Evolutionary conservation across 768 basidiomycete species (phyloP).

Genomic region (Lentinula detonsa): DNA sequence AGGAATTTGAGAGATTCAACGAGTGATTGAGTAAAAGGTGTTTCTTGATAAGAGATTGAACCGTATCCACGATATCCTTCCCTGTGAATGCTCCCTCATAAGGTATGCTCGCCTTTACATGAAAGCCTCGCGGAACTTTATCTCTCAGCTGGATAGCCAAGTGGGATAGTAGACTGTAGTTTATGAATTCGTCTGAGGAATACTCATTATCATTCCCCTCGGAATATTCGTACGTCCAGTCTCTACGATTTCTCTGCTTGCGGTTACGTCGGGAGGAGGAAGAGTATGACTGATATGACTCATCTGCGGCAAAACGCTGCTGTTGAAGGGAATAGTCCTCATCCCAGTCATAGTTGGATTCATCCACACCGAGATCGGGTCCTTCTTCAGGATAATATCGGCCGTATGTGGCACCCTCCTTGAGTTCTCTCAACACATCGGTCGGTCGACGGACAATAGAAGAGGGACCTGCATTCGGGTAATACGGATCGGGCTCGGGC

Average conservation of each 20-base stretch:
- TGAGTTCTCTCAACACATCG: background rate
- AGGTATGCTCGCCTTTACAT: conserved; percentile 90
- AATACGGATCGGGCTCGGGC: background rate
- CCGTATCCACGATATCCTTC: conserved; percentile 88
- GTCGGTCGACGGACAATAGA: background rate
- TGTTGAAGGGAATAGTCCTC: background rate
- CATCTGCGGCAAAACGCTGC: background rate
- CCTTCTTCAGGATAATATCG: background rate
- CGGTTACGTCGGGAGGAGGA: background rate
- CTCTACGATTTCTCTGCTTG: background rate
- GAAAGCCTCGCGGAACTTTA: conserved; percentile 79
- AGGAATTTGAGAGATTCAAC: conserved; percentile 43
- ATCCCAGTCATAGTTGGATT: background rate
- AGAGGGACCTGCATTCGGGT: background rate
- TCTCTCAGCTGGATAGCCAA: conserved; percentile 87
- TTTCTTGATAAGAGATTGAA: conserved; percentile 84
- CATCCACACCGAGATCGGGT: background rate
- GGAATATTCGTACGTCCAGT: background rate
- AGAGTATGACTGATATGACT: background rate
- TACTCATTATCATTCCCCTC: background rate
- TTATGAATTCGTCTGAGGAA: conserved; percentile 50
- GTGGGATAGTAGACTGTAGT: conserved; percentile 82
- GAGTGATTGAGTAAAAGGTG: conserved; percentile 74
- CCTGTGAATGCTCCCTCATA: conserved; percentile 92
- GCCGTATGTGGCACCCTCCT: background rate